Evolutionary conservation across 306 rosid genomes (phyloP), one percentile per base, ranked within the genome.

Genomic region (Comarum palustre): DNA sequence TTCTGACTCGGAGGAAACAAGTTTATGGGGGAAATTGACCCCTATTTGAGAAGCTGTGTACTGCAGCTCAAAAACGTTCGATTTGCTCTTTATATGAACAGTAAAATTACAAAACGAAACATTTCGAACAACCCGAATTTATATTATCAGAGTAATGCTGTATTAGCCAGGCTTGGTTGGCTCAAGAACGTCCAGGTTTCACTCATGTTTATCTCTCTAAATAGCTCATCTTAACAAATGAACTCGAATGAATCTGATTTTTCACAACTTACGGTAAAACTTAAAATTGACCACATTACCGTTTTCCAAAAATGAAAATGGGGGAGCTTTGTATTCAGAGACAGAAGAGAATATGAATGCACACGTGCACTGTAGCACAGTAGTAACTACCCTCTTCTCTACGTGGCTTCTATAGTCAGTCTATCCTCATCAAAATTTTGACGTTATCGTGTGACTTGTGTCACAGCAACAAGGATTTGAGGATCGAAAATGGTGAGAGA

Each of bases 371-470:
- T 25, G 32, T 14, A 27, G 9, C 64, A 31, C 25, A 31, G 2
- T 6, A 15, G 41, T 6, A 60, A 60, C 24, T 31, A 31, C 42
- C 24, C 24, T 60, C 22, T 24, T 22, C 60, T 54, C 61, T 25
- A 13, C 31, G 66, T 60, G 66, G 63, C 63, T 58, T 58, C 63
- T 13, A 12, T 4, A 12, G 38, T 58, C 36, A 0, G 19, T 60
- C 66, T 31, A 60, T 60, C 66, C 66, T 31, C 41, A 60, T 60
- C 66, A 60, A 58, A 60, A 38, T 38, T 11, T 60, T 31, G 66
- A 60, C 66, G 66, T 60, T 60, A 60, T 60, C 66, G 42, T 60
- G 66, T 60, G 66, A 60, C 22, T 59, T 59, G 65, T 60, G 66
- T 59, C 41, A 59, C 65, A 13, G 39, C 65, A 60, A 13, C 29